Evolutionary conservation across 2,329 filamentous ascomycete genomes (phyloP).

Genomic region (Fusarium sulawesiense): DNA sequence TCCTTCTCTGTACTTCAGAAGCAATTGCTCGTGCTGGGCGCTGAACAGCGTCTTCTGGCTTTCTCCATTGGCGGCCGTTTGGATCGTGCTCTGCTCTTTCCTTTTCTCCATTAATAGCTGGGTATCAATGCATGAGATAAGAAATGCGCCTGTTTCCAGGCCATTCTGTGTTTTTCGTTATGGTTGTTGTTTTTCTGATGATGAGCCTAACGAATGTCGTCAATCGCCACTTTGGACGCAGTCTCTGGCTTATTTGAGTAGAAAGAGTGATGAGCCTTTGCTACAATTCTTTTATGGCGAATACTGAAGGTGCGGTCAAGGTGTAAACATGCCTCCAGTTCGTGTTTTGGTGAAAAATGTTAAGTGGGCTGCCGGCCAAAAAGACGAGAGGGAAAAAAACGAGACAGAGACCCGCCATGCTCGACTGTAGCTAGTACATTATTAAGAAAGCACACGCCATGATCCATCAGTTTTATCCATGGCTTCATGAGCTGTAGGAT

Average conservation of each 20-base stretch:
- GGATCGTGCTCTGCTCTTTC: conserved; percentile 22
- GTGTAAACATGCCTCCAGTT: conserved; percentile 30
- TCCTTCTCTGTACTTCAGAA: conserved; percentile 18
- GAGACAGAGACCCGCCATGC: conserved; percentile 38
- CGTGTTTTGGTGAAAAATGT: conserved; percentile 31
- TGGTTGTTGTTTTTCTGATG: conserved; percentile 2
- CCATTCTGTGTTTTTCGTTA: background rate
- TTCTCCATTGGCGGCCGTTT: conserved; percentile 20
- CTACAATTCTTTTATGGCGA: background rate
- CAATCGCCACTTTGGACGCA: background rate
- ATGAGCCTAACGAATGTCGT: background rate
- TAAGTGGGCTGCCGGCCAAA: conserved; percentile 39
- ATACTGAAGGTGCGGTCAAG: conserved; percentile 29
- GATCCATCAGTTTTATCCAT: conserved; percentile 13
- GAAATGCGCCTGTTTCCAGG: background rate
- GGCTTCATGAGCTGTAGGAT: background rate
- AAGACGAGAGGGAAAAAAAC: conserved; percentile 14
- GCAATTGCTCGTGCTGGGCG: conserved; percentile 30
- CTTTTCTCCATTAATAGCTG: conserved; percentile 10
- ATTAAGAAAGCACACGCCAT: conserved; percentile 32
- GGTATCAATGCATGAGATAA: conserved; percentile 29
- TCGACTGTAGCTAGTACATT: conserved; percentile 40
- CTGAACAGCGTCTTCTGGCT: conserved; percentile 34
- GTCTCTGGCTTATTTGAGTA: background rate
- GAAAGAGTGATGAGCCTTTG: background rate